These are phyloP conservation scores for Phyllosticta citriasiana DNA, from an alignment of 2,329 filamentous ascomycete species.

Conservation along the genomic window DNA sequence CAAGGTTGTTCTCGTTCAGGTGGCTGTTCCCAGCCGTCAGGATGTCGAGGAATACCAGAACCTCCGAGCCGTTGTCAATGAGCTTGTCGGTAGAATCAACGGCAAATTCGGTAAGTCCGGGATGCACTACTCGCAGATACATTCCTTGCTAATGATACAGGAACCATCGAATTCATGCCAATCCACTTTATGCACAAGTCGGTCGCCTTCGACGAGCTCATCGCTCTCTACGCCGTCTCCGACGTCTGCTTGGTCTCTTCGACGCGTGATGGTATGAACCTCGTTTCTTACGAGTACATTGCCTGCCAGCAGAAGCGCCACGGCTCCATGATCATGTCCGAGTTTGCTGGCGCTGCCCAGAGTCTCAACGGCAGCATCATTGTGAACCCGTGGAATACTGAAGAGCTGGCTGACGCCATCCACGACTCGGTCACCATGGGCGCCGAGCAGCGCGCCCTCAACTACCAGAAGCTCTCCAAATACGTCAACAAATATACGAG, in stretches of 20 bases:
- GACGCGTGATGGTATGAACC: slow-evolving; percentile 97
- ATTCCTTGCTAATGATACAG: slow-evolving; percentile 21
- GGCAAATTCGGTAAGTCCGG: slow-evolving; percentile 65
- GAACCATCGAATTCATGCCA: slow-evolving; percentile 96
- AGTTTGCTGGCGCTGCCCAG: slow-evolving; percentile 93
- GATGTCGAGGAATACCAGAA: slow-evolving; percentile 99
- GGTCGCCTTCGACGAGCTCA: slow-evolving; percentile 87
- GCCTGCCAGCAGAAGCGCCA: slow-evolving; percentile 84
- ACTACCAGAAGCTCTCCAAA: slow-evolving; percentile 84
- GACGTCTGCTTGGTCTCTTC: slow-evolving; percentile 89
- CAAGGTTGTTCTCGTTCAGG: slow-evolving; percentile 91
- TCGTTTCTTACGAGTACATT: slow-evolving; percentile 97
- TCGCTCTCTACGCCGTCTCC: slow-evolving; percentile 83
- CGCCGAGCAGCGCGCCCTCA: slow-evolving; percentile 72
- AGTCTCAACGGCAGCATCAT: slow-evolving; percentile 88
- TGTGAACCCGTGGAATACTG: slow-evolving; percentile 97
- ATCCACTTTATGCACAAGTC: slow-evolving; percentile 98
- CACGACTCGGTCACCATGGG: slow-evolving; percentile 97
- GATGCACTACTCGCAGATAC: not conserved
- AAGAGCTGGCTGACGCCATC: slow-evolving; percentile 85
- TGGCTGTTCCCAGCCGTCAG: slow-evolving; percentile 86
- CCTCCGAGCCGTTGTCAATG: slow-evolving; percentile 86
- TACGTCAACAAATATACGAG: slow-evolving; percentile 97
- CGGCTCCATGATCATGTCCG: slow-evolving; percentile 88
- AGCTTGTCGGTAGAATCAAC: slow-evolving; percentile 93